Base-by-base conservation (phyloP, 78 protist genomes). In the Emiliania huxleyi region DNA sequence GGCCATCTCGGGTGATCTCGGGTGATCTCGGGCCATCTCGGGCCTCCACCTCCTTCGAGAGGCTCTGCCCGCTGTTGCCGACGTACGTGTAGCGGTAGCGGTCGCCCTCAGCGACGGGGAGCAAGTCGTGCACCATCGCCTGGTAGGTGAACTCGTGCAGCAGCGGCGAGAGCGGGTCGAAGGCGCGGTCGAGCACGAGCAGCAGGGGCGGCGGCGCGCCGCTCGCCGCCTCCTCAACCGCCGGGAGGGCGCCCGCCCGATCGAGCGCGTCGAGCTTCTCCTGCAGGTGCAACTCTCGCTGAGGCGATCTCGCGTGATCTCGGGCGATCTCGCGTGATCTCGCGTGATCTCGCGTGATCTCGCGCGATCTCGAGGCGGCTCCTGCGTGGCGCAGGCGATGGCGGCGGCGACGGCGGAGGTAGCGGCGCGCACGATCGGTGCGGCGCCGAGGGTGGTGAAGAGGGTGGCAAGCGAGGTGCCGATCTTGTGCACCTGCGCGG, bases 91-190 rank as follows among this genome's bases (percentile, higher is more conserved):
- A 96, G 40, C 23, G 3, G 75, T 62, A 62, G 8, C 75, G 3
- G 75, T 26, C 75, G 33, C 12, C 75, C 8, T 62, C n/a, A 4
- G 23, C 33, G n/a, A 23, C 11, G 8, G 75, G 33, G 35, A 96
- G 93, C 37, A 96, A 37, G 91, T 96, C 98, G 83, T 95, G 94
- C 45, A 90, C 91, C 98, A 97, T 96, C 46, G 98, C 97, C 49
- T 97, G 98, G 93, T 97, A 97, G 73, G 97, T 94, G 81, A 94
- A 96, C 90, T 97, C 98, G 62, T 96, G 97, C 37, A 97, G 90
- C 19, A 97, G 73, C 69, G 98, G 98, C 8, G 98, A 77, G n/a
- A 96, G 37, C 49, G 95, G 94, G 81, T 97, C 98, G 44, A 89
- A 84, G 0, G 92, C 23, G n/a, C 98, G 93, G 94, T 95, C 98